Evolutionary conservation across 1,284 basidiomycete species (phyloP), one percentile per base, ranked within the genome.

Genomic region (Apiotrichum gamsii): DNA sequence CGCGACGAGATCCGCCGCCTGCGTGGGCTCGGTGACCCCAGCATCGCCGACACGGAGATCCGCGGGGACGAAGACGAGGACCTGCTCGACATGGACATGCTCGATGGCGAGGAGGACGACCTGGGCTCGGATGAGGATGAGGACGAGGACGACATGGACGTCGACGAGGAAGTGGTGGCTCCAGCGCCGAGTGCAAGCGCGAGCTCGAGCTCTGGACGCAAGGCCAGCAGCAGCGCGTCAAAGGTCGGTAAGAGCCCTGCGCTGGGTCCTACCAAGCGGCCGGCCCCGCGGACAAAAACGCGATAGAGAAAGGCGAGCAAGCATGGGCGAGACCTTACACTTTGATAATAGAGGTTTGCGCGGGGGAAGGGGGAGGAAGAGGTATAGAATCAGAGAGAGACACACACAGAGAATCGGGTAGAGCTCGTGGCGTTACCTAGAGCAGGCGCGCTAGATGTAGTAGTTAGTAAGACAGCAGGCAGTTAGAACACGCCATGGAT

Each of bases 1-100:
- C 76, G 89, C 49, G 72, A 67, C 54, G 88, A 91, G 71, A 77
- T 95, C 19, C 67, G 67, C 45, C 76, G 82, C 51, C 70, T 91
- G 64, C 76, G 86, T 36, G 51, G 36, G 24, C 43, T 48, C 19
- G 54, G 46, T 15, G 50, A 58, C 19, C 25, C 39, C 9, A 39
- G 11, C 6, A 6, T 28, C 11, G 25, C 34, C 4, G 47, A 48
- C 23, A 54, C 58, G n/a, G 61, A 51, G 49, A 60, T 60, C 29
- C 58, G 54, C 30, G 59, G 58, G 9, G 63, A 62, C 25, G 65
- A 68, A 23, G 65, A 58, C 36, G 57, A 65, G 41, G 58, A 67
- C 47, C 52, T 65, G 49, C 45, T 65, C 23, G 59, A 70, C 41
- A 59, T 67, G 43, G 65, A 66, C 47, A 63, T 64, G 49, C 53